phyloP scores from a whole-genome alignment of 2,329 filamentous ascomycete genomes.

The Ophiostoma quercus region DNA sequence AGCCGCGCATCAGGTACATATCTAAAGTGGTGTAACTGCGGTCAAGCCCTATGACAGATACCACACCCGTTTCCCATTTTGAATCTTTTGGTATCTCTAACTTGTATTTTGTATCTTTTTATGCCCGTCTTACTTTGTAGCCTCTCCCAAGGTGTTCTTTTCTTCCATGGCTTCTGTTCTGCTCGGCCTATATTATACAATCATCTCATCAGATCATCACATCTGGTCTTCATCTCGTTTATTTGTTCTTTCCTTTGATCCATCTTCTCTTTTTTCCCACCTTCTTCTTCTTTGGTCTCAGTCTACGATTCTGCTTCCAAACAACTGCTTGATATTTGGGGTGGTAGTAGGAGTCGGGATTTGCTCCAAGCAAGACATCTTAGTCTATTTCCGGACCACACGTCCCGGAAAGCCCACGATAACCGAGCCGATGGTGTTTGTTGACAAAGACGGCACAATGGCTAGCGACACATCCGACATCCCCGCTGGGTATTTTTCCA shows the following conservation, averaged over 20 bases:
- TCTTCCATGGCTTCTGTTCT: neutral
- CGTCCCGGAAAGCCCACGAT: too few species aligned
- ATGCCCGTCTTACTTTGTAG: neutral
- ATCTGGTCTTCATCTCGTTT: too few species aligned
- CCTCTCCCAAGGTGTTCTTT: neutral
- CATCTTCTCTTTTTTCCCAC: too few species aligned
- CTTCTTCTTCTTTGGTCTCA: neutral
- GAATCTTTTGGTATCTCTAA: too few species aligned
- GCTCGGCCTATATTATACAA: neutral
- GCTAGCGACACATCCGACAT: slow-evolving; percentile 19
- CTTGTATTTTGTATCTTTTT: neutral
- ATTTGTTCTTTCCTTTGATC: neutral
- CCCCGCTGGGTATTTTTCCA: slow-evolving; percentile 31
- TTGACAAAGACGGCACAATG: slow-evolving; percentile 13
- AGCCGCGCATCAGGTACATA: neutral
- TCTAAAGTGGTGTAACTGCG: neutral
- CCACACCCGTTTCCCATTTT: neutral
- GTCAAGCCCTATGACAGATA: neutral
- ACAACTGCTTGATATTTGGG: too few species aligned
- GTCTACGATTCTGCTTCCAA: too few species aligned
- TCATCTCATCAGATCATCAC: too few species aligned
- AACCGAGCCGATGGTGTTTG: too few species aligned
- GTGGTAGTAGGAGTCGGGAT: neutral
- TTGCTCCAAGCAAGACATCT: too few species aligned
- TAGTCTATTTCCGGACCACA: too few species aligned